These are phyloP conservation scores for Draba incana DNA, from an alignment of 345 rosid species.

Conservation along the genomic window DNA sequence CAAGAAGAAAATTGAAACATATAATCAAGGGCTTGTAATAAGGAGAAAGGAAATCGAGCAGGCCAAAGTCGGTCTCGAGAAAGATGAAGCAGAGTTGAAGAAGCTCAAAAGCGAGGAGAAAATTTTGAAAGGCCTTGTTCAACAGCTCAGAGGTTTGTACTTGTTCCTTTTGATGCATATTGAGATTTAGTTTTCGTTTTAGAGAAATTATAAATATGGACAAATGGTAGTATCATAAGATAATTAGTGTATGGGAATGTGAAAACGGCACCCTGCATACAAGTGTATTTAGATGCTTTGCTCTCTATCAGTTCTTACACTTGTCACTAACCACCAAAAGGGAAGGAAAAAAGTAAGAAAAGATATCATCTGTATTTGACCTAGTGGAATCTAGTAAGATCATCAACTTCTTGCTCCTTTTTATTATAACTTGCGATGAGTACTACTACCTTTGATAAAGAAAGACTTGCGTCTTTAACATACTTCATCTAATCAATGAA, in stretches of 20 bases:
- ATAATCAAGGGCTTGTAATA: slow-evolving; percentile 62
- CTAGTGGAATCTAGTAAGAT: slow-evolving; percentile 20
- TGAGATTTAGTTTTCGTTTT: neutral
- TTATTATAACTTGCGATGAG: neutral
- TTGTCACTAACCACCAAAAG: neutral
- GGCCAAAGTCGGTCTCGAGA: slow-evolving; percentile 63
- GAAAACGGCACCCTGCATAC: neutral
- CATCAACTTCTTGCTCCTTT: slow-evolving; percentile 4
- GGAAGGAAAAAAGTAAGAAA: neutral
- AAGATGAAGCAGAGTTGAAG: slow-evolving; percentile 70
- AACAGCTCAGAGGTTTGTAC: slow-evolving; percentile 72
- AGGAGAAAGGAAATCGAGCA: slow-evolving; percentile 58
- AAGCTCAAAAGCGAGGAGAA: slow-evolving; percentile 80
- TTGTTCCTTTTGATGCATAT: slow-evolving; percentile 7
- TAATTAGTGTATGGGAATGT: neutral
- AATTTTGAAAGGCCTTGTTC: slow-evolving; percentile 67
- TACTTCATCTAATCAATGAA: slow-evolving; percentile 8
- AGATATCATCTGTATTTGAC: slow-evolving; percentile 5
- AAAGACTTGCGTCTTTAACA: neutral
- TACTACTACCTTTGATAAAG: neutral
- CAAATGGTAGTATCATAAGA: slow-evolving; percentile 14
- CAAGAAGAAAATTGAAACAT: slow-evolving; percentile 67
- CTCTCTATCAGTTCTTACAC: neutral
- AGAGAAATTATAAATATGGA: neutral
- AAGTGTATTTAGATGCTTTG: slow-evolving; percentile 13